phyloP scores from a whole-genome alignment of 169 alveolate species.

The Besnoitia besnoiti region DNA sequence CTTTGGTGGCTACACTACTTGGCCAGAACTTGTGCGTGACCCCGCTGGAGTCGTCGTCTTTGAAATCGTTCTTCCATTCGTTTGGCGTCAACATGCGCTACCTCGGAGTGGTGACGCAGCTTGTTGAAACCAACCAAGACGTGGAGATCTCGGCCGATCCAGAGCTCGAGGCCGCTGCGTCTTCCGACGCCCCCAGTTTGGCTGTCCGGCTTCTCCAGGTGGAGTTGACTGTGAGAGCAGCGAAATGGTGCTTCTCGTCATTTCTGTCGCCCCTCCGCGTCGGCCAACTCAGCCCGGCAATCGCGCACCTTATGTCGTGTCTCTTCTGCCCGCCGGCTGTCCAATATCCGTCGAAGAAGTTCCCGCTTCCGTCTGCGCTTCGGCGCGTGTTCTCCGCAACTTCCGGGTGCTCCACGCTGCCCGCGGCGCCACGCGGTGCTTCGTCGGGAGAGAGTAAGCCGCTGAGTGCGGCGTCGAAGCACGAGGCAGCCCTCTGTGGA shows the following conservation, averaged over 20 bases:
- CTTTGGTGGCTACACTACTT: background rate
- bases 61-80: background rate
- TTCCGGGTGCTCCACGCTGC: background rate
- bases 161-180: background rate
- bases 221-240: background rate
- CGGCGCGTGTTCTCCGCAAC: background rate
- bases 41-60: background rate
- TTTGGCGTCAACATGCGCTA: constrained; percentile 28
- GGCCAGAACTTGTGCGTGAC: background rate
- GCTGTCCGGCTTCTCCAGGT: background rate
- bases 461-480: background rate
- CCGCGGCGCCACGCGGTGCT: background rate
- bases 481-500: background rate
- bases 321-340: background rate
- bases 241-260: background rate
- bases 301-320: background rate
- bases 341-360: background rate
- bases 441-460: background rate
- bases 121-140: background rate
- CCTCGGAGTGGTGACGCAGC: background rate
- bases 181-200: background rate
- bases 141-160: background rate
- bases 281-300: background rate
- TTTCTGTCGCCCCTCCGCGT: background rate
- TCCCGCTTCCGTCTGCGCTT: background rate